phyloP scores from a whole-genome alignment of 768 basidiomycete genomes.

The Brasilioporus rufonigricans region DNA sequence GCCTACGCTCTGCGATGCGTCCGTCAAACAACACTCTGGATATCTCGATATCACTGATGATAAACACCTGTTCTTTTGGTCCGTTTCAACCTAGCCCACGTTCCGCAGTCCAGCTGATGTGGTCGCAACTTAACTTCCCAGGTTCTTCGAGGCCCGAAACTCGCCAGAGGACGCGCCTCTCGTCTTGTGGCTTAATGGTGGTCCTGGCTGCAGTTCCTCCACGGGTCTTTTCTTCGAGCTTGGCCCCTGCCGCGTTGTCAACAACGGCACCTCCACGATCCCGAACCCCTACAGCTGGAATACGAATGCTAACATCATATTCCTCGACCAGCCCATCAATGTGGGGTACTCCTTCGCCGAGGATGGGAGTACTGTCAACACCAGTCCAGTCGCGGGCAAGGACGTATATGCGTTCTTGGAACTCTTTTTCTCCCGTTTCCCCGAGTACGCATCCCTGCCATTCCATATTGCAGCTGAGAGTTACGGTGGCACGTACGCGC shows the following conservation, averaged over 20 bases:
- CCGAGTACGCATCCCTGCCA: slow-evolving; percentile 62
- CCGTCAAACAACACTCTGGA: slow-evolving; percentile 74
- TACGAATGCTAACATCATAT: slow-evolving; percentile 57
- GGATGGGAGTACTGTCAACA: slow-evolving; percentile 71
- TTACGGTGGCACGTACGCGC: slow-evolving; percentile 78
- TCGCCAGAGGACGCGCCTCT: slow-evolving; percentile 78
- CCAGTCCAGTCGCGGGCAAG: slow-evolving; percentile 80
- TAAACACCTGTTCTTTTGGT: slow-evolving; percentile 90
- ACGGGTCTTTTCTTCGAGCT: slow-evolving; percentile 91
- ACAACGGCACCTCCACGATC: slow-evolving; percentile 68
- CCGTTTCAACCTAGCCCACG: slow-evolving; percentile 15
- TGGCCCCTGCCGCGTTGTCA: slow-evolving; percentile 77
- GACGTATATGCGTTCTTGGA: slow-evolving; percentile 88
- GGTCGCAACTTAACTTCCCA: slow-evolving; percentile 25
- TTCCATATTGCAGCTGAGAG: slow-evolving; percentile 84
- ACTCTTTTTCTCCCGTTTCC: slow-evolving; percentile 75
- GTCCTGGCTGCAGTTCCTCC: slow-evolving; percentile 68
- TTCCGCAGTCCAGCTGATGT: neutral
- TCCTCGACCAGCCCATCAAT: slow-evolving; percentile 74
- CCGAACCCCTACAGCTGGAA: slow-evolving; percentile 88
- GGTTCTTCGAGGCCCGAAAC: slow-evolving; percentile 87
- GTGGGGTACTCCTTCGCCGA: slow-evolving; percentile 89
- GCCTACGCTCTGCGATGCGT: slow-evolving; percentile 73
- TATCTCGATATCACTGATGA: slow-evolving; percentile 80
- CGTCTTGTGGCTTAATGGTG: slow-evolving; percentile 88